These are phyloP conservation scores for Pseudocohnilembus persalinus DNA, from an alignment of 169 alveolate genomes.

Conservation along the genomic window DNA sequence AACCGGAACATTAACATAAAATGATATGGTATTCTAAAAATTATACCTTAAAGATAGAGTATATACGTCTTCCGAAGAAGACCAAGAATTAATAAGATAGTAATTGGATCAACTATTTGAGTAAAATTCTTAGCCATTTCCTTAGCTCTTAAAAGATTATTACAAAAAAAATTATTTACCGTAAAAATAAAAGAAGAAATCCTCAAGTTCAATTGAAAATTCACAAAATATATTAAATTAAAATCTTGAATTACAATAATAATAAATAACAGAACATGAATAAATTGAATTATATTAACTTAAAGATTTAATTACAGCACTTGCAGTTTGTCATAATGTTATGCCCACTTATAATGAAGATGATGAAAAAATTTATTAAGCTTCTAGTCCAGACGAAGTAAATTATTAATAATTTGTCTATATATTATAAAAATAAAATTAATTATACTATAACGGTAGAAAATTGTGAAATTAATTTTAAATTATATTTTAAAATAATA, in stretches of 20 bases:
- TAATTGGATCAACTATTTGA: neutral
- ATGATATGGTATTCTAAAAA: constrained; percentile 72
- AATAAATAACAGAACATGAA: no score
- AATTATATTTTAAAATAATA: no score
- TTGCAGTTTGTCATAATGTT: constrained; percentile 79
- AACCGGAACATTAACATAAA: constrained; percentile 66
- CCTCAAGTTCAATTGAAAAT: no score
- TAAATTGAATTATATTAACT: no score
- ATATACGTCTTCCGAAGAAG: constrained; percentile 8
- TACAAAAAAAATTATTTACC: no score
- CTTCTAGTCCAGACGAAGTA: constrained; percentile 67
- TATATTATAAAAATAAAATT: no score
- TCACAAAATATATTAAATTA: no score
- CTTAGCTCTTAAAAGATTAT: no score
- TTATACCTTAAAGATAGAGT: constrained; percentile 61
- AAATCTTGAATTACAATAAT: no score
- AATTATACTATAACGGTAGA: no score
- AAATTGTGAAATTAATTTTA: no score
- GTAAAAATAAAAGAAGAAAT: no score
- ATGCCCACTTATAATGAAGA: constrained; percentile 69
- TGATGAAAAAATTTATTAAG: constrained; percentile 88
- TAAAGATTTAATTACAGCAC: constrained; percentile 70
- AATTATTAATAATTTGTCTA: neutral
- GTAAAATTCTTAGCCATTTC: neutral
- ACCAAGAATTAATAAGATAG: neutral